Evolutionary conservation across 768 basidiomycete species (phyloP).

Genomic region (Psilocybe azurescens): DNA sequence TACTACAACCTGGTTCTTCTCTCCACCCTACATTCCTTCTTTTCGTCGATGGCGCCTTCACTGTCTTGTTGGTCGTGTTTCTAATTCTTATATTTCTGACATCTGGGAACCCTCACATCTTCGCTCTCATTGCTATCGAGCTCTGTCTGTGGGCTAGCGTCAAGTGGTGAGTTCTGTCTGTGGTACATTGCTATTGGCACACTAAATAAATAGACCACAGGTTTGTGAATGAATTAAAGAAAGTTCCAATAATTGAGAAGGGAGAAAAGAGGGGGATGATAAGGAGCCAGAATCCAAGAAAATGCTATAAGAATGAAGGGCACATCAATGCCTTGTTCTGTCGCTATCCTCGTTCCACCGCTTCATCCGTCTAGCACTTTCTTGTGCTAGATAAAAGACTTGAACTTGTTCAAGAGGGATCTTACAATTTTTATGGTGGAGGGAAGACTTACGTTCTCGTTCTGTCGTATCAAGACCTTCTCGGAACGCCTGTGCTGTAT

Average conservation of each 20-base stretch:
- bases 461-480: slow-evolving; percentile 95
- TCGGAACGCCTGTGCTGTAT: slow-evolving; percentile 75
- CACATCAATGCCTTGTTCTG: slow-evolving; percentile 50
- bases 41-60: slow-evolving; percentile 66
- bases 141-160: slow-evolving; percentile 77
- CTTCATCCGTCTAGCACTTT: slow-evolving; percentile 78
- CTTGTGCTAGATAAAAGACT: slow-evolving; percentile 91
- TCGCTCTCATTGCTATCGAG: slow-evolving; percentile 69
- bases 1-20: slow-evolving; percentile 79
- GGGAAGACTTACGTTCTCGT: slow-evolving; percentile 74
- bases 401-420: neutral
- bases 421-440: slow-evolving; percentile 5
- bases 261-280: slow-evolving; percentile 4
- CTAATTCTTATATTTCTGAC: slow-evolving; percentile 63
- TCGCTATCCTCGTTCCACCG: slow-evolving; percentile 84
- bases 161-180: slow-evolving; percentile 63
- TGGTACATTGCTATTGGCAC: neutral
- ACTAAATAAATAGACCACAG: slow-evolving; percentile 38
- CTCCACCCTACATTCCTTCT: slow-evolving; percentile 73
- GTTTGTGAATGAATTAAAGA: slow-evolving; percentile 70
- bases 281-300: slow-evolving; percentile 13
- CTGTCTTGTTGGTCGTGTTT: slow-evolving; percentile 62
- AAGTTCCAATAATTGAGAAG: slow-evolving; percentile 28
- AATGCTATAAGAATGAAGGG: slow-evolving; percentile 18
- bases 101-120: slow-evolving; percentile 68